These are phyloP conservation scores for Hypoxylon lenormandii DNA, from an alignment of 495 filamentous ascomycete species.

Conservation along the genomic window DNA sequence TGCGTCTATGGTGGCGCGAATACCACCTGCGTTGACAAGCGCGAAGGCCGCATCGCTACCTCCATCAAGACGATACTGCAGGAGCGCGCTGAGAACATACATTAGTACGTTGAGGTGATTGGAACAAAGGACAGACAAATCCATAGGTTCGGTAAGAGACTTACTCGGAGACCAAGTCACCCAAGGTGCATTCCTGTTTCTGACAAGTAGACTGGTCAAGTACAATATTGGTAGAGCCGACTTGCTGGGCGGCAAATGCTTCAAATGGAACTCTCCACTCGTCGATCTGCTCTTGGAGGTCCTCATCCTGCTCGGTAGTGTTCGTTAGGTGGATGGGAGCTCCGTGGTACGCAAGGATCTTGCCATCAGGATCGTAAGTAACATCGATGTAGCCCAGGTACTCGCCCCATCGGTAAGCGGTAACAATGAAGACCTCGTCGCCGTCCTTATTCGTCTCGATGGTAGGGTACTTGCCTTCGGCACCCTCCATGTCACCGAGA, in stretches of 20 bases:
- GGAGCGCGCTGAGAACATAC: constrained; percentile 59
- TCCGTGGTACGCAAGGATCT: constrained; percentile 66
- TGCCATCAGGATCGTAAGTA: constrained; percentile 64
- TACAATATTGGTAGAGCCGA: constrained; percentile 61
- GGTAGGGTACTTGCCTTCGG: constrained; percentile 67
- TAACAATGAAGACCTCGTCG: constrained; percentile 72
- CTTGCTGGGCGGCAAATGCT: constrained; percentile 58
- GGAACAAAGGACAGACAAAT: too few species aligned
- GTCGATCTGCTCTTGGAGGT: constrained; percentile 63
- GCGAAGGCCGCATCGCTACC: constrained; percentile 58
- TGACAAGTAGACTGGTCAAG: constrained; percentile 67
- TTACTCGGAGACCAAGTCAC: constrained; percentile 64
- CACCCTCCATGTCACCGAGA: constrained; percentile 63
- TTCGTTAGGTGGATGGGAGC: constrained; percentile 69
- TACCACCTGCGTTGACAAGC: constrained; percentile 67
- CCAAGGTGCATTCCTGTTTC: constrained; percentile 63
- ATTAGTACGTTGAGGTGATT: neutral
- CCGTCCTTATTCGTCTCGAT: constrained; percentile 66
- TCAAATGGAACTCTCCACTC: constrained; percentile 67
- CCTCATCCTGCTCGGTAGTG: constrained; percentile 62
- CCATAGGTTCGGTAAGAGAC: constrained; percentile 11
- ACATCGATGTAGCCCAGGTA: constrained; percentile 71
- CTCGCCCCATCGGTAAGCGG: constrained; percentile 70
- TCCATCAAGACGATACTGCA: constrained; percentile 61
- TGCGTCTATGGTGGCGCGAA: constrained; percentile 66